Evolutionary conservation across 768 basidiomycete species (phyloP), one percentile per base, ranked within the genome.

Genomic region (Vishniacozyma victoriae): DNA sequence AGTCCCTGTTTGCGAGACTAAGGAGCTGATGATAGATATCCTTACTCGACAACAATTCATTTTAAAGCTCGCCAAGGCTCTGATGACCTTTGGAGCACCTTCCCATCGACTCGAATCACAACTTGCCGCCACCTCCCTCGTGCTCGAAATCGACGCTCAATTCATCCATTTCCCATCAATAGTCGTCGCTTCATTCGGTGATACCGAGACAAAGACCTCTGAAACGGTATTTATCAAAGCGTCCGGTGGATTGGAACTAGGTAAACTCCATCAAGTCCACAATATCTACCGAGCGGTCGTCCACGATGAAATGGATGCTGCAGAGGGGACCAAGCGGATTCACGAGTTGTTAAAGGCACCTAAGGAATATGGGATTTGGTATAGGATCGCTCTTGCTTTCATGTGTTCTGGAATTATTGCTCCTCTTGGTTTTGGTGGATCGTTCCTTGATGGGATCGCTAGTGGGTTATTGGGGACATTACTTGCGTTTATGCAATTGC

Each of bases 101-200:
- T 89, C 87, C 19, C 92, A 96, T 73, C 82, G 92, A 25, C 86
- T 96, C 51, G 90, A 93, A 72, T 84, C 88, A 2, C 91, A 95
- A 68, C 81, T 96, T 31, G 77, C 85, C 25, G 85, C 90, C 9
- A 87, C 87, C 6, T 87, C 91, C 0, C 79, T 83, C 14, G 89
- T 91, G 44, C 82, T 96, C 15, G 89, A 91, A 61, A 81, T 95
- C 46, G 83, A 88, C 68, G 87, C 88, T 37, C 87, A 92, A 67
- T 92, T 91, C 67, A 85, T 93, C 33, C 85, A 91, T 72, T 62
- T 77, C 14, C 75, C 75, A 2, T 71, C 72, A 52, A 78, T 84
- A 46, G 82, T 87, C 74, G 77, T 91, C 26, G 78, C 90, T 64
- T 82, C 84, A 37, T 91, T 92, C 62, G 84, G 86, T 57, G 89